Evolutionary conservation across 164 flowering plant species (phyloP).

Genomic region (Stephania yunnanensis): DNA sequence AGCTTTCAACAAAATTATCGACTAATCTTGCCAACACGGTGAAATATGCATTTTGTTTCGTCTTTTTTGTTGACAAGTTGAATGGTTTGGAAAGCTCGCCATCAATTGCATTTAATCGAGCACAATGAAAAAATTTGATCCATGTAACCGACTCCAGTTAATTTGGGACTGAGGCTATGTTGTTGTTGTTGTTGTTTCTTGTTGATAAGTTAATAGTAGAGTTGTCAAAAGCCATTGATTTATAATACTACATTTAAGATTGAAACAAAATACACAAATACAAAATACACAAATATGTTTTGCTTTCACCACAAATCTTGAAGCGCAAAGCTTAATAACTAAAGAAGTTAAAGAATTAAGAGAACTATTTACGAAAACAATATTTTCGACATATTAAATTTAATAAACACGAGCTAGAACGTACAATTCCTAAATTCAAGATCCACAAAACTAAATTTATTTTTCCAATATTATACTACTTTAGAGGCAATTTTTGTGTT

Average conservation of each 20-base stretch:
- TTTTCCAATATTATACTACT: neutral
- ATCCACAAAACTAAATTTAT: neutral
- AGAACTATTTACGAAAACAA: neutral
- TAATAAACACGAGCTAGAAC: neutral
- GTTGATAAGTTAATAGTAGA: neutral
- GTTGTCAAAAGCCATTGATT: neutral
- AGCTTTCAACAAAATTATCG: too few relatives aligned
- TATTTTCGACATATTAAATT: neutral
- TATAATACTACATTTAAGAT: neutral
- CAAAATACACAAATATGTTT: neutral
- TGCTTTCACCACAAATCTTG: neutral
- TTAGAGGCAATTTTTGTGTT: neutral
- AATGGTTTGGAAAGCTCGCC: too few relatives aligned
- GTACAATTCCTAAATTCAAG: neutral
- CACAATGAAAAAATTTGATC: too few relatives aligned
- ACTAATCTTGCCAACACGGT: too few relatives aligned
- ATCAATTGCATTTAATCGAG: too few relatives aligned
- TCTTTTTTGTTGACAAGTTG: neutral
- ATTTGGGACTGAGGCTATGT: too few relatives aligned
- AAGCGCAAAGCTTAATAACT: neutral
- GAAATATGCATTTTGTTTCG: neutral
- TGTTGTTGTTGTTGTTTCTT: too few relatives aligned
- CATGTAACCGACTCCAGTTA: too few relatives aligned
- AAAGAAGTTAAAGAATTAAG: neutral
- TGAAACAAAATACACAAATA: neutral